Evolutionary conservation across 2,329 filamentous ascomycete genomes (phyloP).

Genomic region (Cryoendolithus antarcticus): DNA sequence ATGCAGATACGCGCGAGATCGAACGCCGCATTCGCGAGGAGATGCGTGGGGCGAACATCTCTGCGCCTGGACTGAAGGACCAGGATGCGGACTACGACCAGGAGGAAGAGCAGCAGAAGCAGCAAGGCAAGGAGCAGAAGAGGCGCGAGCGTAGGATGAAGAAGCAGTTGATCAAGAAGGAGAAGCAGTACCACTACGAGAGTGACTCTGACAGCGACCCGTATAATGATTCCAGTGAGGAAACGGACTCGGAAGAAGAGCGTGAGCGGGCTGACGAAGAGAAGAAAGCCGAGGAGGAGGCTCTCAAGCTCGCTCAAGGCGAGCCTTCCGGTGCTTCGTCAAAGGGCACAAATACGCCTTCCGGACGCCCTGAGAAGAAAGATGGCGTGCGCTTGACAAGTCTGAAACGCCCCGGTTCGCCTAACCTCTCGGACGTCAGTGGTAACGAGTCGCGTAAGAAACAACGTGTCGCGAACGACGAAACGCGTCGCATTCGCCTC

Average conservation of each 20-base stretch:
- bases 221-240: constrained; percentile 37
- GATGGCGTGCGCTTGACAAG: constrained; percentile 36
- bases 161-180: constrained; percentile 71
- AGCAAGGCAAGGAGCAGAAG: constrained; percentile 57
- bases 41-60: constrained; percentile 78
- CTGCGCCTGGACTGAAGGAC: constrained; percentile 41
- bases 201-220: constrained; percentile 45
- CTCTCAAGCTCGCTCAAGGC: constrained; percentile 36
- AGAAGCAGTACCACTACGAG: constrained; percentile 78
- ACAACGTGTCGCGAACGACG: constrained; percentile 27
- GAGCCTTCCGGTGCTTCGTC: constrained; percentile 47
- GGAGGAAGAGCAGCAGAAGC: constrained; percentile 52
- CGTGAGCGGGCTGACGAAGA: constrained; percentile 46
- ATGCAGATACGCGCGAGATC: constrained; percentile 54
- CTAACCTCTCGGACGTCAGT: constrained; percentile 78
- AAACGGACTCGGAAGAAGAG: constrained; percentile 53
- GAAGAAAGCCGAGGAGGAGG: constrained; percentile 42
- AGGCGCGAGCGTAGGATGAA: constrained; percentile 64
- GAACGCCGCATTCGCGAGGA: constrained; percentile 57
- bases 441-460: constrained; percentile 85
- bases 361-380: constrained; percentile 42
- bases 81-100: constrained; percentile 45
- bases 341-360: constrained; percentile 60
- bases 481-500: constrained; percentile 32
- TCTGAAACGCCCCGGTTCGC: constrained; percentile 75